A percentile compares a stretch with the other conserved stretches of the same genome.
Evolutionary conservation across 306 rosid species (phyloP).

Genomic region (Betula pendula): DNA sequence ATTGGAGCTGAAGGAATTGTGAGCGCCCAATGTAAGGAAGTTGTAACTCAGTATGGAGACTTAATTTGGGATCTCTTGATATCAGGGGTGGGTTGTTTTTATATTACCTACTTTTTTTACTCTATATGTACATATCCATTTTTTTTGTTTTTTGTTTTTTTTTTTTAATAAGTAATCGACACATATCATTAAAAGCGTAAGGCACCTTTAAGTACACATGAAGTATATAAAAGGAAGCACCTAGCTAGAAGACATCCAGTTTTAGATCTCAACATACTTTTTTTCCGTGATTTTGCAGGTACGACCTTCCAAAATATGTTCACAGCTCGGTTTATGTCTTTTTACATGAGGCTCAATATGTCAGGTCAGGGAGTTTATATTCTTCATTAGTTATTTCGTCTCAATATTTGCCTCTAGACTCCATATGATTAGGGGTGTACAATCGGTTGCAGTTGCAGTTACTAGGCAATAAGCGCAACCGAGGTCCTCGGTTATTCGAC

Average conservation of each 20-base stretch:
- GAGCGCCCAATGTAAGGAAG: slow-evolving; percentile 70
- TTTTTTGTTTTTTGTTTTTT: no score
- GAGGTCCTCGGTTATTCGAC: no score
- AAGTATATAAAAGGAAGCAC: no score
- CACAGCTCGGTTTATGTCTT: slow-evolving; percentile 62
- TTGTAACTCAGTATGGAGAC: slow-evolving; percentile 73
- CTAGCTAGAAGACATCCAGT: no score
- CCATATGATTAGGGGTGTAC: no score
- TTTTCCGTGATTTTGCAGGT: slow-evolving; percentile 51
- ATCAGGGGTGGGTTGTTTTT: slow-evolving; percentile 54
- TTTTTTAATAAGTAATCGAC: no score
- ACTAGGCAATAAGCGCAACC: no score
- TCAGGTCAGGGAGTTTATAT: slow-evolving; percentile 43
- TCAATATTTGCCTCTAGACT: slow-evolving; percentile 10
- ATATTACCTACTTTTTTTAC: not conserved
- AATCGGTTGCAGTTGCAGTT: no score
- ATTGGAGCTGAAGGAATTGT: slow-evolving; percentile 91
- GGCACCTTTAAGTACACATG: no score
- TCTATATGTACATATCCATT: not conserved
- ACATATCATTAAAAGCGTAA: no score
- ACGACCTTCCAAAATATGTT: slow-evolving; percentile 51
- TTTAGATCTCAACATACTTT: slow-evolving; percentile 22
- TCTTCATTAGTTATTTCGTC: not conserved
- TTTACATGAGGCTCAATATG: slow-evolving; percentile 32
- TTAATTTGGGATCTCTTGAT: slow-evolving; percentile 76